Percentiles rank a stretch among this genome's conserved stretches.
Evolutionary conservation across 129 eudicot species (phyloP).

Genomic region (Dittrichia graveolens): DNA sequence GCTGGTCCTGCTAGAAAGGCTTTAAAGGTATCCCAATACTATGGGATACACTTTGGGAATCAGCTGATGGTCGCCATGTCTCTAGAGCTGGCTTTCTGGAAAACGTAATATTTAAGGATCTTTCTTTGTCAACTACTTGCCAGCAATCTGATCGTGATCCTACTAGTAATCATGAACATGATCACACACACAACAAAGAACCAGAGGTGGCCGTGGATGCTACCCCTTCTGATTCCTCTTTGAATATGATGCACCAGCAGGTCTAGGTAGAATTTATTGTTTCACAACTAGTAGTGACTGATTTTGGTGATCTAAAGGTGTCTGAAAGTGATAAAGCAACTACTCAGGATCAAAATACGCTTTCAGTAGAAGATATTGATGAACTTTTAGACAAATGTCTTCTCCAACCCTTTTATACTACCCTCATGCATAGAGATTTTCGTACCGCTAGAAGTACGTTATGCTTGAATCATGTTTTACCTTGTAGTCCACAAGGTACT

Average conservation of each 20-base stretch:
- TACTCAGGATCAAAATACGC: slow-evolving; percentile 51
- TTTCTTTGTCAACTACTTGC: slow-evolving; percentile 48
- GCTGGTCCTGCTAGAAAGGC: slow-evolving; percentile 98
- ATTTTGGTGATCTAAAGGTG: slow-evolving; percentile 56
- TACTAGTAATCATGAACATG: slow-evolving; percentile 44
- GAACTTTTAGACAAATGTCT: slow-evolving; percentile 79
- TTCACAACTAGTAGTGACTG: slow-evolving; percentile 42
- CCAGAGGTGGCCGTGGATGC: slow-evolving; percentile 38
- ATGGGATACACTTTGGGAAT: slow-evolving; percentile 94
- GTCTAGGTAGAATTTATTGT: slow-evolving; percentile 24
- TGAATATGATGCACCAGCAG: slow-evolving; percentile 20
- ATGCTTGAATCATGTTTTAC: slow-evolving; percentile 86
- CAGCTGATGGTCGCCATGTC: slow-evolving; percentile 74
- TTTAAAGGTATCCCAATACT: slow-evolving; percentile 65
- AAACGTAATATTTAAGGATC: slow-evolving; percentile 76
- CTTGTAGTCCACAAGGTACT: slow-evolving; percentile 84
- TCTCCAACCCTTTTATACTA: slow-evolving; percentile 85
- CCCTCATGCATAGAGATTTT: slow-evolving; percentile 89
- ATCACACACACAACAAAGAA: slow-evolving; percentile 33
- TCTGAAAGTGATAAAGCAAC: slow-evolving; percentile 43
- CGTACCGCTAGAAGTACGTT: slow-evolving; percentile 92
- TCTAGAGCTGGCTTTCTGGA: slow-evolving; percentile 84
- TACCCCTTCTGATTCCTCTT: slow-evolving; percentile 34
- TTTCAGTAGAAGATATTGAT: slow-evolving; percentile 75
- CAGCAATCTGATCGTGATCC: slow-evolving; percentile 53